Conservation (phyloP, 192 early-diverging fungal species). For the Entophlyctis luteolus region DNA sequence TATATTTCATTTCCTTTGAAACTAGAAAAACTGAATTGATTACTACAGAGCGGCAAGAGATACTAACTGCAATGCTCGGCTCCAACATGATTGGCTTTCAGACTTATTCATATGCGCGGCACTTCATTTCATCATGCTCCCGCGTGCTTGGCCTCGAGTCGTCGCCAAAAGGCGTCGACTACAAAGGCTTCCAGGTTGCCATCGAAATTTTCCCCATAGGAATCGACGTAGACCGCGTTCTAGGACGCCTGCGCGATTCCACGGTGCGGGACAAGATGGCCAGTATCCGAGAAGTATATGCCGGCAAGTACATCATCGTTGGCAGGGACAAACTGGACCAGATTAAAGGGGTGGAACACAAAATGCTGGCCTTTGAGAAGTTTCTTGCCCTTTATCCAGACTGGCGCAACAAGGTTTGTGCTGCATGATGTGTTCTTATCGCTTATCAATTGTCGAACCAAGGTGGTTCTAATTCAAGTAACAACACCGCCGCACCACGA, state of each 20-base stretch:
- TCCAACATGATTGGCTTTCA: conserved; percentile 94
- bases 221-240: conserved; percentile 80
- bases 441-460: not conserved
- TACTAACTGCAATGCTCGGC: conserved; percentile 83
- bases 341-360: conserved; percentile 91
- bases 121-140: conserved; percentile 90
- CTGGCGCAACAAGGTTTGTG: conserved; percentile 75
- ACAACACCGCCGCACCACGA: conserved; percentile 75
- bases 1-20: conserved; percentile 28
- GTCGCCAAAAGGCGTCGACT: conserved; percentile 83
- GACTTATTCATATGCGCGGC: conserved; percentile 89
- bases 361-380: conserved; percentile 90
- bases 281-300: conserved; percentile 75
- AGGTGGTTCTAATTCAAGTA: conserved; percentile 92
- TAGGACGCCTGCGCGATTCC: conserved; percentile 49
- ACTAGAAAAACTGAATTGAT: not conserved
- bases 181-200: conserved; percentile 67
- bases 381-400: conserved; percentile 87
- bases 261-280: conserved; percentile 75
- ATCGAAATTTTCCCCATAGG: conserved; percentile 95
- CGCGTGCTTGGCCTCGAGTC: conserved; percentile 91
- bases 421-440: not conserved
- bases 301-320: conserved; percentile 88
- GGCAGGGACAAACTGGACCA: conserved; percentile 94
- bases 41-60: conserved; percentile 63